These are phyloP conservation scores for Tricholoma sp. DNA, from an alignment of 768 basidiomycete species.

Conservation along the genomic window DNA sequence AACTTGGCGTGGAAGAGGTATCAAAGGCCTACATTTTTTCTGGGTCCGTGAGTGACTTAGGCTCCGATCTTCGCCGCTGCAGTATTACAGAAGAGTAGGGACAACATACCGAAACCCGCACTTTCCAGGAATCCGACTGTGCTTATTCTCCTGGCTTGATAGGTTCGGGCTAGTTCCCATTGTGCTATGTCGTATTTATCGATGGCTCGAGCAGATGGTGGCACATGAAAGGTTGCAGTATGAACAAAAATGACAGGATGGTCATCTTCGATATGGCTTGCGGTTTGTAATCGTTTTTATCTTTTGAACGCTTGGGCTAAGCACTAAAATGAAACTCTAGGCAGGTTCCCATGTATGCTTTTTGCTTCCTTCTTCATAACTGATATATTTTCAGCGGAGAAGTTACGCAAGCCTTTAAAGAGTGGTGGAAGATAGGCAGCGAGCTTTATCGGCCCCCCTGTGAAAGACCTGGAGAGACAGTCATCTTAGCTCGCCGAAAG, in stretches of 20 bases:
- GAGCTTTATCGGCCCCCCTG: constrained; percentile 9
- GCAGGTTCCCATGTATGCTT: constrained; percentile 19
- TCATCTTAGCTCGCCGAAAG: constrained; percentile 14
- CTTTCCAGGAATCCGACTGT: constrained; percentile 58
- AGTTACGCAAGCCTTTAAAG: constrained; percentile 50
- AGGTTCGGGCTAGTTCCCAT: constrained; percentile 23
- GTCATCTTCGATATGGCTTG: constrained; percentile 57
- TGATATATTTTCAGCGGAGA: constrained; percentile 46
- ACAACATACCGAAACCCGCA: constrained; percentile 70
- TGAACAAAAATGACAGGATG: constrained; percentile 18
- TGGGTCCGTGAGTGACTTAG: neutral
- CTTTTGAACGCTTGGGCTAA: neutral
- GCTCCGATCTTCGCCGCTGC: neutral
- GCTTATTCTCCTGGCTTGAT: constrained; percentile 49
- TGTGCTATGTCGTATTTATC: neutral
- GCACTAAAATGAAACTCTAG: constrained; percentile 10
- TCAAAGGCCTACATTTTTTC: constrained; percentile 6
- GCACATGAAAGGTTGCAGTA: constrained; percentile 25
- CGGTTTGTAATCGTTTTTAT: constrained; percentile 32
- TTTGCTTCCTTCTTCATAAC: neutral
- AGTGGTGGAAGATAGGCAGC: constrained; percentile 52
- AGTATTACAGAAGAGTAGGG: constrained; percentile 67
- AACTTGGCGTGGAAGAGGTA: constrained; percentile 56
- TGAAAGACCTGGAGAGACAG: constrained; percentile 1
- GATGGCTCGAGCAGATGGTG: constrained; percentile 27